Evolutionary conservation across 1,284 basidiomycete species (phyloP), one percentile per base, ranked within the genome.

Genomic region (Inonotus hispidus): DNA sequence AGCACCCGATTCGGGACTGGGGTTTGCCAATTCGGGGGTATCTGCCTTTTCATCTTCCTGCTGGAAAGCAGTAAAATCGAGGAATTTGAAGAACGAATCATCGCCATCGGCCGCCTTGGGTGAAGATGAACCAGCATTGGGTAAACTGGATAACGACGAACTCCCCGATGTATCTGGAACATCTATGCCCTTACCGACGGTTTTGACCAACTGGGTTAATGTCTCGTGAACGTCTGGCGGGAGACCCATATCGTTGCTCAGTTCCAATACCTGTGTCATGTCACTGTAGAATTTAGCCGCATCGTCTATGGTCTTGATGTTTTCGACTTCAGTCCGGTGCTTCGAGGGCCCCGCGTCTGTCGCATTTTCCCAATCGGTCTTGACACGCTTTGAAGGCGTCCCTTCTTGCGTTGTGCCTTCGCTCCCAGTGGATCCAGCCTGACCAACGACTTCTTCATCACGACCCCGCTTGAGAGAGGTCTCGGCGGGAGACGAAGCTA

Each of bases 21-120:
- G 16, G 81, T 84, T 67, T 13, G 88, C 74, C 53, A 91, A 77
- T 61, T 90, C 89, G 6, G 88, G 88, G 4, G 88, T 90, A 5
- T 79, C 76, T 23, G 81, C 81, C 68, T 87, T 87, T 19, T 68
- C 64, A 57, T 73, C 75, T 47, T 88, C 86, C 62, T 71, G 66
- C 50, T 69, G 66, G 58, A 82, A 86, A 8, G 77, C 78, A 53
- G 86, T 82, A 66, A 87, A 87, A 71, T 91, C 88, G 69, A 91
- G 80, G 68, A 82, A 87, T 29, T 75, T 74, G 60, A 82, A 82
- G 41, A 62, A 47, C 25, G 52, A 53, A 32, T 62, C 61, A 69
- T 74, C 2, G 65, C 68, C 54, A 71, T 72, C 54, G 65, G 61
- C 1, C 67, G 64, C 4, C 68, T 83, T 76, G 56, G 68, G 71